These are phyloP conservation scores for Linnemannia schmuckeri DNA, from an alignment of 192 early-diverging fungal genomes.

Conservation along the genomic window DNA sequence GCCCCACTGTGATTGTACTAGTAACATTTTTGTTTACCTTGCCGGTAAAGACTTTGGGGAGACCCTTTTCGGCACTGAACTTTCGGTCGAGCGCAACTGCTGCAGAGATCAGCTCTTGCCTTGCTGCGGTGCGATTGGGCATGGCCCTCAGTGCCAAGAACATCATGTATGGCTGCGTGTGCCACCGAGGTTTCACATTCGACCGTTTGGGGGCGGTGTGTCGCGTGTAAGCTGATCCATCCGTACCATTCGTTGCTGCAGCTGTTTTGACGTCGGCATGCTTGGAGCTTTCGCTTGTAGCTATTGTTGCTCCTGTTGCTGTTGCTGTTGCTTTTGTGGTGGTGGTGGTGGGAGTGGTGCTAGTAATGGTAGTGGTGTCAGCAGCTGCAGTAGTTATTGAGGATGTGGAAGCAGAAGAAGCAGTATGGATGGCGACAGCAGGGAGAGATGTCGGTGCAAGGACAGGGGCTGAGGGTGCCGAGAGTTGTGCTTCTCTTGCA, in stretches of 20 bases:
- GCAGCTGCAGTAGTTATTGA: background rate
- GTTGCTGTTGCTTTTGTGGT: background rate
- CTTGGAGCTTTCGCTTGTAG: background rate
- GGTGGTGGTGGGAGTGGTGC: background rate
- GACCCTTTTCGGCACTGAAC: conserved; percentile 74
- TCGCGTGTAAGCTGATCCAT: conserved; percentile 29
- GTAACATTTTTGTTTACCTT: conserved; percentile 68
- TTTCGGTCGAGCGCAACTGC: conserved; percentile 84
- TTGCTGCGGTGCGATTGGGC: conserved; percentile 73
- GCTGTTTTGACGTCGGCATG: background rate
- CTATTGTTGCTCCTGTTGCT: background rate
- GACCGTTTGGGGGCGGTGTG: conserved; percentile 46
- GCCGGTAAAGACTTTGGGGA: conserved; percentile 87
- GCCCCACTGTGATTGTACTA: background rate
- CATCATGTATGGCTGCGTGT: conserved; percentile 89
- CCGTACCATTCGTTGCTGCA: background rate
- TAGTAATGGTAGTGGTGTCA: background rate
- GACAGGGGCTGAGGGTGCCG: background rate
- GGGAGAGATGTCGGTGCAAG: background rate
- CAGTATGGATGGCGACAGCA: background rate
- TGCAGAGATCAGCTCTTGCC: conserved; percentile 78
- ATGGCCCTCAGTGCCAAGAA: conserved; percentile 82
- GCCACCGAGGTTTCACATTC: conserved; percentile 82
- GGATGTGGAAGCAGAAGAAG: background rate
- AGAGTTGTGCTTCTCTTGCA: background rate